A percentile compares a stretch with the other conserved stretches of the same genome.
Conservation (phyloP, 495 filamentous ascomycete species). For the Xylaria palmicola region DNA sequence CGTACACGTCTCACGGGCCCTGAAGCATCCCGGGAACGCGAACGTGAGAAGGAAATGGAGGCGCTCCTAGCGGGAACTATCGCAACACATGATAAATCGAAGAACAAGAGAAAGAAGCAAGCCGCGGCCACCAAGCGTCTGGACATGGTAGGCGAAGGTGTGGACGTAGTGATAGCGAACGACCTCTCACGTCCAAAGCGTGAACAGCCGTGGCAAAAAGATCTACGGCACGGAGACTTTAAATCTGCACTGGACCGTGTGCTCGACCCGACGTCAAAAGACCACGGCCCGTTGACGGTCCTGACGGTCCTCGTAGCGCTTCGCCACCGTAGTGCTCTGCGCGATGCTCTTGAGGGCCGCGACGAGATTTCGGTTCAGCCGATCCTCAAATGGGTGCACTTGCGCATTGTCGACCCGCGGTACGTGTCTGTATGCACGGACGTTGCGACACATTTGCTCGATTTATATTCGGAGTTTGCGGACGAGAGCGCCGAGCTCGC, state of each 20-base stretch:
- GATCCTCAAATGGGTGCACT: slow-evolving; percentile 77
- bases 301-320: slow-evolving; percentile 81
- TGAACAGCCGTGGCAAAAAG: slow-evolving; percentile 73
- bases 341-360: slow-evolving; percentile 76
- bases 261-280: slow-evolving; percentile 46
- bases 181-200: slow-evolving; percentile 51
- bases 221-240: slow-evolving; percentile 78
- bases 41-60: slow-evolving; percentile 81
- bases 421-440: slow-evolving; percentile 77
- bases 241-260: slow-evolving; percentile 74
- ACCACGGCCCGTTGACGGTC: slow-evolving; percentile 55
- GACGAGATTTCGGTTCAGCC: slow-evolving; percentile 81
- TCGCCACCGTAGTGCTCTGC: slow-evolving; percentile 81
- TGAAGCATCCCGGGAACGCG: slow-evolving; percentile 65
- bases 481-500: slow-evolving; percentile 73
- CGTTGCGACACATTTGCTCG: slow-evolving; percentile 72
- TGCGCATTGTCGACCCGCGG: slow-evolving; percentile 74
- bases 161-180: slow-evolving; percentile 81
- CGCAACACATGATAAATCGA: slow-evolving; percentile 64
- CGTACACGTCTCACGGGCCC: slow-evolving; percentile 82
- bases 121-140: slow-evolving; percentile 72
- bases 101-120: slow-evolving; percentile 65
- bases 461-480: slow-evolving; percentile 82
- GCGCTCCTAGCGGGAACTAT: slow-evolving; percentile 76
- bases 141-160: slow-evolving; percentile 81